Percentiles rank a stretch among this genome's conserved stretches.
These are phyloP conservation scores for Stemphylium beticola DNA, from an alignment of 2,329 filamentous ascomycete species.

Conservation along the genomic window DNA sequence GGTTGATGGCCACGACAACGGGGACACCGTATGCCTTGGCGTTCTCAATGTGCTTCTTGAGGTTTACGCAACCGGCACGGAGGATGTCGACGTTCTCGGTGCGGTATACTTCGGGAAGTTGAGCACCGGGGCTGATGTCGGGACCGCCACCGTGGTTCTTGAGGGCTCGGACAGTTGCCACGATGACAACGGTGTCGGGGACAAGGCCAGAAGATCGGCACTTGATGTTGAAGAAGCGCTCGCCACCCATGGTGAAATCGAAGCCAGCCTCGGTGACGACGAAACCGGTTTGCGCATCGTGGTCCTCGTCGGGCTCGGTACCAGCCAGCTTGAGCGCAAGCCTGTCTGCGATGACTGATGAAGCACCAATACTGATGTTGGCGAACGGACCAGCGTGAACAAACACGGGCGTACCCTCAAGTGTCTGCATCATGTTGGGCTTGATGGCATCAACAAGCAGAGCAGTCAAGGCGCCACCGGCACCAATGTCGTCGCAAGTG, in stretches of 20 bases:
- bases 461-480: slow-evolving; percentile 87
- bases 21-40: slow-evolving; percentile 88
- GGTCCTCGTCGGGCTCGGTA: slow-evolving; percentile 88
- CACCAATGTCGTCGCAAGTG: slow-evolving; percentile 94
- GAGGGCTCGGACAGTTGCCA: slow-evolving; percentile 91
- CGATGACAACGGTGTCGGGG: slow-evolving; percentile 92
- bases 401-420: slow-evolving; percentile 96
- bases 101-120: slow-evolving; percentile 86
- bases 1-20: slow-evolving; percentile 96
- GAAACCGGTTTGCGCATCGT: slow-evolving; percentile 82
- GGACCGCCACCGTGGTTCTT: slow-evolving; percentile 97
- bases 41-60: slow-evolving; percentile 93
- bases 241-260: slow-evolving; percentile 99
- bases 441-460: slow-evolving; percentile 99
- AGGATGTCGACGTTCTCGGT: slow-evolving; percentile 94
- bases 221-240: slow-evolving; percentile 99
- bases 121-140: slow-evolving; percentile 84
- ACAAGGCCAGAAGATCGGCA: slow-evolving; percentile 91
- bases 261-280: slow-evolving; percentile 97
- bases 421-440: slow-evolving; percentile 97
- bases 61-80: slow-evolving; percentile 87
- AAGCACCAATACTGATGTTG: slow-evolving; percentile 97
- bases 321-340: slow-evolving; percentile 94
- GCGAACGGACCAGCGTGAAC: slow-evolving; percentile 97
- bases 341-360: slow-evolving; percentile 92